Evolutionary conservation across 1,139 yeast genomes (phyloP), one percentile per base, ranked within the genome.

Genomic region (Taiozyma sp.): DNA sequence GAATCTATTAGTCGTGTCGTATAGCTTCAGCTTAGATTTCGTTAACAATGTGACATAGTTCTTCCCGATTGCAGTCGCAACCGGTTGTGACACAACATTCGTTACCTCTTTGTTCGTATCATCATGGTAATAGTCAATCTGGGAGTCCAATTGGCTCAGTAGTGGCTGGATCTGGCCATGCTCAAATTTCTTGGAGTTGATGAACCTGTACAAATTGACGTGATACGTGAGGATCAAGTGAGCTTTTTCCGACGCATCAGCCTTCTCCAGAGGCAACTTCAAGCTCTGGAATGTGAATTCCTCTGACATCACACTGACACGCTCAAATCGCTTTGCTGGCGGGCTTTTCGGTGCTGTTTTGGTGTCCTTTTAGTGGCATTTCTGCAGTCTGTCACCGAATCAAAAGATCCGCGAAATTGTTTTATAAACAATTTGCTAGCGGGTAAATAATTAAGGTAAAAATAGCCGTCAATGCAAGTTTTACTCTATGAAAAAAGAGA

Each of bases 1-100:
- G 49, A 61, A 59, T 41, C 54, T 56, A 49, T 59, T 58, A n/a
- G 65, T 54, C 2, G 54, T 58, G 46, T 62, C 63, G 43, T 55
- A 62, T 29, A 62, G 51, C 32, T 58, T 56, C 7, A 52, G n/a
- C 8, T 55, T 57, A 10, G 59, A 54, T 19, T 48, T 50, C 2
- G 60, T 47, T 23, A 62, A 48, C 14, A 62, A 34, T 2, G 55
- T 48, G 6, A 55, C 56, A 32, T 59, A 61, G 49, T 60, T 61
- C 51, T 61, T 57, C 4, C 59, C 63, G 19, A 61, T 49, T 6
- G 57, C 51, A 2, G 48, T 23, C 5, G 45, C 28, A 2, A 59
- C 50, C 0, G 61, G 54, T 34, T 60, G 63, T 4, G 57, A 49
- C 4, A 60, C 41, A 1, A 47, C 9, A 2, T 45, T 51, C 3